Evolutionary conservation across 75 land plant species (phyloP).

Genomic region (Ceratopteris richardii): DNA sequence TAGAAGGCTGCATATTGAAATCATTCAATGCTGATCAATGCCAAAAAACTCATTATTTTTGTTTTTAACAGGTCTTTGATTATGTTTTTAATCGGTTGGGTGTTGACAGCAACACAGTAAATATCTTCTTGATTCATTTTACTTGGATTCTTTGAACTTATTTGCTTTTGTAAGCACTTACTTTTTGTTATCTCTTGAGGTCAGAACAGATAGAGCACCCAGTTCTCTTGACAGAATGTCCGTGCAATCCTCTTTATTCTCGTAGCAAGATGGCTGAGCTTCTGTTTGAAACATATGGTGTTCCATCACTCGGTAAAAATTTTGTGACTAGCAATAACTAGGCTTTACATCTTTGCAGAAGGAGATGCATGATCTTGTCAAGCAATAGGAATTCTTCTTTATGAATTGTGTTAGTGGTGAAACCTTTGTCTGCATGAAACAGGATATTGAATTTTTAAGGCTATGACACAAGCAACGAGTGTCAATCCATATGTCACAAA

Average conservation of each 20-base stretch:
- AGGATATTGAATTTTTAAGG: too few relatives aligned
- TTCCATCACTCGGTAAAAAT: slow-evolving; percentile 79
- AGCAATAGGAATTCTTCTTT: too few relatives aligned
- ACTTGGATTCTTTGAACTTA: neutral
- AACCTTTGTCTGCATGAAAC: too few relatives aligned
- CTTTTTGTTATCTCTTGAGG: slow-evolving; percentile 9
- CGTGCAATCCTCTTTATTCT: slow-evolving; percentile 81
- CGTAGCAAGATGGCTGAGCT: slow-evolving; percentile 98
- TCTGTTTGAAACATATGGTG: slow-evolving; percentile 91
- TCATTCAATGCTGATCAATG: too few relatives aligned
- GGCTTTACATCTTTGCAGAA: too few relatives aligned
- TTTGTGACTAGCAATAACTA: too few relatives aligned
- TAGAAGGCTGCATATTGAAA: too few relatives aligned
- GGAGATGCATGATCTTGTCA: too few relatives aligned
- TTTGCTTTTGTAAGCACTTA: neutral
- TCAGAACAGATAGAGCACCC: slow-evolving; percentile 90
- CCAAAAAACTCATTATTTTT: too few relatives aligned
- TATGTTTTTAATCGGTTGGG: slow-evolving; percentile 90
- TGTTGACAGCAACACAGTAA: slow-evolving; percentile 48
- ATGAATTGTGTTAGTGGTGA: too few relatives aligned
- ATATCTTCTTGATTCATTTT: neutral
- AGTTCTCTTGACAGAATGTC: slow-evolving; percentile 83
- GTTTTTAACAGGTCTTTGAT: slow-evolving; percentile 58
- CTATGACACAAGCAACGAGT: too few relatives aligned
- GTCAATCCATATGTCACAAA: too few relatives aligned